Conservation (phyloP, 176 grass and related monocot genomes). For the Oryza glumipatula region DNA sequence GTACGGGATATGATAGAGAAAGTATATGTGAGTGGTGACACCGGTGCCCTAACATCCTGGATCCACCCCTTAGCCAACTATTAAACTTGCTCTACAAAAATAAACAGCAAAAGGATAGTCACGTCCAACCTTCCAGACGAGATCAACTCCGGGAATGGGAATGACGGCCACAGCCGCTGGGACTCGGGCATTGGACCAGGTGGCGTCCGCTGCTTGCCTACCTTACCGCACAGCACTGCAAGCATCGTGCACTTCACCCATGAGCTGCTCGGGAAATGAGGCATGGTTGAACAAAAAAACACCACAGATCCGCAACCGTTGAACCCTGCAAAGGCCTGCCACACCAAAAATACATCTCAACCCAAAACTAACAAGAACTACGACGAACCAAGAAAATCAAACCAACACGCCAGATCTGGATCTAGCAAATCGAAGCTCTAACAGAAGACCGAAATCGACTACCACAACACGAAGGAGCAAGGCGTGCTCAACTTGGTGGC, state of each 20-base stretch:
- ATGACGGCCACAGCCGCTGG: conserved; percentile 26
- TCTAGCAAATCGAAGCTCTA: neutral
- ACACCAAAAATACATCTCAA: neutral
- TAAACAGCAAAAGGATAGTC: conserved; percentile 5
- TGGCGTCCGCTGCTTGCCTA: conserved; percentile 11
- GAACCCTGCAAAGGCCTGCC: conserved; percentile 22
- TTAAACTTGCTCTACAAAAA: no score
- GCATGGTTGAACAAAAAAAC: conserved; percentile 32
- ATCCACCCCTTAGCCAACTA: no score
- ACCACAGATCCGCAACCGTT: no score
- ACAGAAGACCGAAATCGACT: conserved; percentile 8
- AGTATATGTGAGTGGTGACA: no score
- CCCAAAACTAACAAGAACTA: neutral
- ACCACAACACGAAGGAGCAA: neutral
- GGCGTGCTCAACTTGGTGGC: conserved; percentile 14
- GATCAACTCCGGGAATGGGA: conserved; percentile 58
- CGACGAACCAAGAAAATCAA: neutral
- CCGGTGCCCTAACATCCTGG: no score
- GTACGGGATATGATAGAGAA: no score
- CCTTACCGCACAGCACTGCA: conserved; percentile 56
- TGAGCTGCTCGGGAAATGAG: conserved; percentile 31
- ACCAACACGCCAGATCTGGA: neutral
- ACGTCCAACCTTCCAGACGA: conserved; percentile 62
- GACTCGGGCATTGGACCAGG: neutral
- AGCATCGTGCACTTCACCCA: conserved; percentile 46